Percentiles rank a stretch among this genome's conserved stretches.
Conservation (phyloP, 139 green algal species). For the Chlorokybus atmophyticus region DNA sequence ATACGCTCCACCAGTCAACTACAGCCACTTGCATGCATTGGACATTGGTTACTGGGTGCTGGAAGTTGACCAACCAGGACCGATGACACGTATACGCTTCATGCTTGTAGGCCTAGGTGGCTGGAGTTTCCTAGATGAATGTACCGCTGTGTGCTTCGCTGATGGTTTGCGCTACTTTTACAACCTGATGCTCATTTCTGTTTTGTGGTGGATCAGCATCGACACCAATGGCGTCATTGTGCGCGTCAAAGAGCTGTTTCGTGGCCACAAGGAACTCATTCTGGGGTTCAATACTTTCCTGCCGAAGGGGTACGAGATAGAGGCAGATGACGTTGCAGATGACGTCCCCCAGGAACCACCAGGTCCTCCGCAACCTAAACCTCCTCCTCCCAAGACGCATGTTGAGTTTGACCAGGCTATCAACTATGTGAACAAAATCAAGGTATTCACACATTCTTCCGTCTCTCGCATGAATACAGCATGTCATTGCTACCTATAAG, state of each 20-base stretch:
- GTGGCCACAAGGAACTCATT: slow-evolving; percentile 86
- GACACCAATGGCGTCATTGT: slow-evolving; percentile 89
- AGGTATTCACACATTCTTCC: slow-evolving; percentile 10
- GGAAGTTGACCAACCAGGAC: not conserved
- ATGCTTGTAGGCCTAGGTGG: not conserved
- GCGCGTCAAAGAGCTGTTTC: slow-evolving; percentile 89
- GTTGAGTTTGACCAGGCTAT: slow-evolving; percentile 99
- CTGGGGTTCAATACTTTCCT: slow-evolving; percentile 99
- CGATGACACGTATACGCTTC: not conserved
- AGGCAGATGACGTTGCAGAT: too few relatives aligned
- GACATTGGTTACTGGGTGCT: not conserved
- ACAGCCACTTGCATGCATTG: not conserved
- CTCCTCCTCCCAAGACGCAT: slow-evolving; percentile 21
- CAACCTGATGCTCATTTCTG: not conserved
- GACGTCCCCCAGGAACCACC: not conserved
- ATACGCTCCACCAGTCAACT: too few relatives aligned
- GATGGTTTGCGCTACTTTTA: not conserved
- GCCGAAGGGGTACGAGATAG: slow-evolving; percentile 46
- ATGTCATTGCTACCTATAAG: too few relatives aligned
- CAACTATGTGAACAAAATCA: slow-evolving; percentile 99
- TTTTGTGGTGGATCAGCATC: slow-evolving; percentile 51
- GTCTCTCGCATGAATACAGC: too few relatives aligned
- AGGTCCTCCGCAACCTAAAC: not conserved
- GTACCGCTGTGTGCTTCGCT: not conserved
- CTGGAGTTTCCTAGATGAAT: not conserved